Conservation (phyloP, 768 basidiomycete species). For the Russula sp. region DNA sequence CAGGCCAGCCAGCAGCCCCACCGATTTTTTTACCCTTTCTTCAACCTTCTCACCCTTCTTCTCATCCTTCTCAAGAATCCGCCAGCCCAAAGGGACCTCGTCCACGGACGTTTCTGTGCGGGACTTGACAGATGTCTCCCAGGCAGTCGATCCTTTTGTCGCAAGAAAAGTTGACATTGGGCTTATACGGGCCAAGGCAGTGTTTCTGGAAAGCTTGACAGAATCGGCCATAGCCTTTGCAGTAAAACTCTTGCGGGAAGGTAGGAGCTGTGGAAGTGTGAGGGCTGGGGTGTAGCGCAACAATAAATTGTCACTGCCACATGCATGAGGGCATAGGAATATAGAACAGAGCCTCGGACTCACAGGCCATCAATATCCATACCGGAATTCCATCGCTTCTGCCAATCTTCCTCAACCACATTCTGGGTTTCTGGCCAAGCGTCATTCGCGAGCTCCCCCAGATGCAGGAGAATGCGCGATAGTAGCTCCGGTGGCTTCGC, state of each 20-base stretch:
- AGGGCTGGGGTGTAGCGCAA: conserved; percentile 43
- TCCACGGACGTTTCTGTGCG: conserved; percentile 43
- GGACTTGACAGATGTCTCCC: conserved; percentile 63
- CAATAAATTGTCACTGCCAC: conserved; percentile 34
- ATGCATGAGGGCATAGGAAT: background rate
- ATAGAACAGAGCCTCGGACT: conserved; percentile 26
- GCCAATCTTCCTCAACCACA: conserved; percentile 25
- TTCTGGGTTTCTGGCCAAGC: conserved; percentile 39
- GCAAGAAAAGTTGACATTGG: conserved; percentile 64
- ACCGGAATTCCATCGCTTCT: conserved; percentile 34
- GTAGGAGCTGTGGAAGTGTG: conserved; percentile 40
- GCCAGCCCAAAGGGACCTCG: conserved; percentile 67
- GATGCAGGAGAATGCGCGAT: conserved; percentile 45
- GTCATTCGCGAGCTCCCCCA: conserved; percentile 44
- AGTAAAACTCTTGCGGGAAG: conserved; percentile 49
- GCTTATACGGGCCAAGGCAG: conserved; percentile 45
- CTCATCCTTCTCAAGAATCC: conserved; percentile 52
- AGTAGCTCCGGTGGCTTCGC: conserved; percentile 63
- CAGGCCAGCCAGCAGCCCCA: conserved; percentile 61
- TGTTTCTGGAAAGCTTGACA: conserved; percentile 56
- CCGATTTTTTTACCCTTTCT: conserved; percentile 43
- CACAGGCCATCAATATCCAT: conserved; percentile 55
- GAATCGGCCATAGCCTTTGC: conserved; percentile 54
- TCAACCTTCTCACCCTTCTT: conserved; percentile 34
- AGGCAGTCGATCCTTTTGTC: conserved; percentile 66